Conservation (phyloP, 306 rosid species). For the Gillenia trifoliata region DNA sequence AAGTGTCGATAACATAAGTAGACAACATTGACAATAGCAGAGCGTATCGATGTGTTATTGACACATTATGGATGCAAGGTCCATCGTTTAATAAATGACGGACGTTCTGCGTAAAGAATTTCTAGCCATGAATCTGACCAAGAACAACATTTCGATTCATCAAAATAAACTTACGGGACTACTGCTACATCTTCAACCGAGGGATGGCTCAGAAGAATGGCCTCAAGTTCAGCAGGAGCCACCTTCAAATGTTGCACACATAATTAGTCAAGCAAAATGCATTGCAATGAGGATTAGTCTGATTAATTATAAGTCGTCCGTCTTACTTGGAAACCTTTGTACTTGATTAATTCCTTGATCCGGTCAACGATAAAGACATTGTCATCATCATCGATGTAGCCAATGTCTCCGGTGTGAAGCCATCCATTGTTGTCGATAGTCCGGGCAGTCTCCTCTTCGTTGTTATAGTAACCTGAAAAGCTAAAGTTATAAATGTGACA, state of each 20-base stretch:
- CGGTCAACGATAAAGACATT: slow-evolving; percentile 64
- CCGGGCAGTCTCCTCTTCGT: slow-evolving; percentile 64
- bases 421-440: slow-evolving; percentile 77
- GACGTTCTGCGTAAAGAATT: too few species aligned
- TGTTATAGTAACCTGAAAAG: slow-evolving; percentile 69
- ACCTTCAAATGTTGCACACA: slow-evolving; percentile 39
- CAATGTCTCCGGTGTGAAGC: slow-evolving; percentile 91
- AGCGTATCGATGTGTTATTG: not conserved
- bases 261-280: not conserved
- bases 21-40: not conserved
- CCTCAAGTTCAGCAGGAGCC: slow-evolving; percentile 94
- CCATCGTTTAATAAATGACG: too few species aligned
- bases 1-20: not conserved
- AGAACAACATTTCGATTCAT: not conserved
- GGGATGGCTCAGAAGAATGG: slow-evolving; percentile 71
- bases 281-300: not conserved
- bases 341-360: slow-evolving; percentile 50
- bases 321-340: slow-evolving; percentile 60
- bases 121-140: not conserved
- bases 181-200: slow-evolving; percentile 89
- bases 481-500: not conserved
- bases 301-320: not conserved
- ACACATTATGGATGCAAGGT: too few species aligned
- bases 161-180: slow-evolving; percentile 61
- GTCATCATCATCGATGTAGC: slow-evolving; percentile 75